These are phyloP conservation scores for Crithidia sp. DNA, from an alignment of 208 protist species.

Conservation along the genomic window DNA sequence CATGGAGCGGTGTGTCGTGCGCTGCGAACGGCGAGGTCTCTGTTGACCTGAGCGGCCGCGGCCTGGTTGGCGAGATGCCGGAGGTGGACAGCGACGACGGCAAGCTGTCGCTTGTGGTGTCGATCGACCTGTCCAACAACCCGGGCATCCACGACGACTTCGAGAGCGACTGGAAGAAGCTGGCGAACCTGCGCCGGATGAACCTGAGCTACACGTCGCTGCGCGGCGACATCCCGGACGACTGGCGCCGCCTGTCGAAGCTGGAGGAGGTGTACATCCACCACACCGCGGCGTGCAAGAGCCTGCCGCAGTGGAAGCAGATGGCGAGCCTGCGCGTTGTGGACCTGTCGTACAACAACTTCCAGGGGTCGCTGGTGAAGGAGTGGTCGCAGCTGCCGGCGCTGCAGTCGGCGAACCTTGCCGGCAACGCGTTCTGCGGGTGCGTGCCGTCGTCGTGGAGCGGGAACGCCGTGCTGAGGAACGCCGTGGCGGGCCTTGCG, in stretches of 20 bases:
- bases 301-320: slow-evolving; percentile 29
- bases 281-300: slow-evolving; percentile 25
- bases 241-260: slow-evolving; percentile 21
- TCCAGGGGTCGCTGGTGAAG: slow-evolving; percentile 14
- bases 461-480: no score
- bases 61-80: slow-evolving; percentile 23
- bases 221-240: slow-evolving; percentile 12
- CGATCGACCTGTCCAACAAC: slow-evolving; percentile 35
- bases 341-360: slow-evolving; percentile 31
- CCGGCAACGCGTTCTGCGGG: no score
- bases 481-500: no score
- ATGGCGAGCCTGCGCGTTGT: slow-evolving; percentile 26
- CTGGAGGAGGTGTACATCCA: slow-evolving; percentile 28
- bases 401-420: no score
- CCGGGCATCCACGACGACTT: slow-evolving; percentile 17
- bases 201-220: slow-evolving; percentile 34
- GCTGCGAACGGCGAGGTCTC: slow-evolving; percentile 29
- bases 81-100: slow-evolving; percentile 7
- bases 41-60: slow-evolving; percentile 17
- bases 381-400: no score
- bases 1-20: slow-evolving; percentile 27
- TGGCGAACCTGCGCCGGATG: slow-evolving; percentile 22
- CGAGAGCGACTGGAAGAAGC: slow-evolving; percentile 12
- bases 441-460: no score
- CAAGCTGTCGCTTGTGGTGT: slow-evolving; percentile 13